Evolutionary conservation across 257 asterid genomes (phyloP).

Genomic region (Anisodus acutangulus): DNA sequence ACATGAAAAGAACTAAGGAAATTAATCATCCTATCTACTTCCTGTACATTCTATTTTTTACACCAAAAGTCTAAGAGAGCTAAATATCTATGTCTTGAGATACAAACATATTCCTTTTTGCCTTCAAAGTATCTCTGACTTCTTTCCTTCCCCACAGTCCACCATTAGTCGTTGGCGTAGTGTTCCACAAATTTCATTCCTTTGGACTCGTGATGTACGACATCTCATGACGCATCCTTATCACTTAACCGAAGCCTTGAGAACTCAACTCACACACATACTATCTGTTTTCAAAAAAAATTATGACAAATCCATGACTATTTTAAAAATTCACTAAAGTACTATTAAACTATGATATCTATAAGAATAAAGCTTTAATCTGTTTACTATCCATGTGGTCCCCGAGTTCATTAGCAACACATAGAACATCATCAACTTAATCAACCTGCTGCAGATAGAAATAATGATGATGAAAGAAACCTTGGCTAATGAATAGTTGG

Average conservation of each 20-base stretch:
- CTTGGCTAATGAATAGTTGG: not conserved
- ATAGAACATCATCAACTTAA: not conserved
- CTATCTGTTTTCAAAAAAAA: no score
- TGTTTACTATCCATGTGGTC: not conserved
- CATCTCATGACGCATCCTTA: no score
- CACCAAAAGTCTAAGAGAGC: not conserved
- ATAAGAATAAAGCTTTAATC: not conserved
- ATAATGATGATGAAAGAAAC: not conserved
- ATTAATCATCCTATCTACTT: slow-evolving; percentile 11
- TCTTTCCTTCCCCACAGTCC: not conserved
- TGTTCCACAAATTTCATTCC: not conserved
- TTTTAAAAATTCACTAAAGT: no score
- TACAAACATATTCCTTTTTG: not conserved
- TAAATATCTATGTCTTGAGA: not conserved
- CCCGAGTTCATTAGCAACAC: not conserved
- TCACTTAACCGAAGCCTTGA: no score
- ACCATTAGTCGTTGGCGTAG: not conserved
- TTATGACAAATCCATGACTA: no score
- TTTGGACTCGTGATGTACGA: no score
- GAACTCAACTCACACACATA: no score
- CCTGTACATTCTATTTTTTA: slow-evolving; percentile 15
- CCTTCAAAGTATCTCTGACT: not conserved
- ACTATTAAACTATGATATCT: no score
- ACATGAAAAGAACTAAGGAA: not conserved
- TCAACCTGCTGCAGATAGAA: no score